phyloP scores from a whole-genome alignment of 352 stramenopile genomes.

The Pythium utonaiense region DNA sequence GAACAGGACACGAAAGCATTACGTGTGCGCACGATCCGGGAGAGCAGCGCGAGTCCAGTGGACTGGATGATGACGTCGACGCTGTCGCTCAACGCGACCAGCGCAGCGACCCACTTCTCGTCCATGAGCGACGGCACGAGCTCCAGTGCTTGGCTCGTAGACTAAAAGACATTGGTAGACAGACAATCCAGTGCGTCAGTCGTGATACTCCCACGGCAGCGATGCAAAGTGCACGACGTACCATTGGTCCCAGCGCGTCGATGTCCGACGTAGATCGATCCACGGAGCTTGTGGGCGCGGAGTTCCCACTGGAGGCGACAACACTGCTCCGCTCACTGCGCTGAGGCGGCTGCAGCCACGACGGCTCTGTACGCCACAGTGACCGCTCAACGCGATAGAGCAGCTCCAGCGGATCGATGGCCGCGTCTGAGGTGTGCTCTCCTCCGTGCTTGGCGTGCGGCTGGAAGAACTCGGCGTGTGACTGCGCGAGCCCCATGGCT shows the following conservation, averaged over 20 bases:
- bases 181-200: slow-evolving; percentile 5
- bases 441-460: slow-evolving; percentile 10
- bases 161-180: slow-evolving; percentile 23
- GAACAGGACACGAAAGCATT: background rate
- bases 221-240: too few relatives aligned
- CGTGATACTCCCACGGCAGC: too few relatives aligned
- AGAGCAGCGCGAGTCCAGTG: slow-evolving; percentile 45
- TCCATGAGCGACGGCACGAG: slow-evolving; percentile 55
- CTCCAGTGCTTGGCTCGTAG: slow-evolving; percentile 38
- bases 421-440: slow-evolving; percentile 30
- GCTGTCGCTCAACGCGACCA: slow-evolving; percentile 55
- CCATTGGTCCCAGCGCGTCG: slow-evolving; percentile 24
- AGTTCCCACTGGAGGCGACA: too few relatives aligned
- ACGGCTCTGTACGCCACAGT: slow-evolving; percentile 36
- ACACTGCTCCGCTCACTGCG: slow-evolving; percentile 12
- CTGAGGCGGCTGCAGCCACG: slow-evolving; percentile 28
- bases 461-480: slow-evolving; percentile 48
- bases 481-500: slow-evolving; percentile 46
- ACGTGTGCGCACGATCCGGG: slow-evolving; percentile 47
- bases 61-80: slow-evolving; percentile 46
- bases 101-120: slow-evolving; percentile 55
- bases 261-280: slow-evolving; percentile 9
- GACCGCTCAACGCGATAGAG: slow-evolving; percentile 38
- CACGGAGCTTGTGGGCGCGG: background rate
- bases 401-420: slow-evolving; percentile 41